Base-by-base conservation (phyloP, 148 eudicot species). In the Persicaria maculosa region DNA sequence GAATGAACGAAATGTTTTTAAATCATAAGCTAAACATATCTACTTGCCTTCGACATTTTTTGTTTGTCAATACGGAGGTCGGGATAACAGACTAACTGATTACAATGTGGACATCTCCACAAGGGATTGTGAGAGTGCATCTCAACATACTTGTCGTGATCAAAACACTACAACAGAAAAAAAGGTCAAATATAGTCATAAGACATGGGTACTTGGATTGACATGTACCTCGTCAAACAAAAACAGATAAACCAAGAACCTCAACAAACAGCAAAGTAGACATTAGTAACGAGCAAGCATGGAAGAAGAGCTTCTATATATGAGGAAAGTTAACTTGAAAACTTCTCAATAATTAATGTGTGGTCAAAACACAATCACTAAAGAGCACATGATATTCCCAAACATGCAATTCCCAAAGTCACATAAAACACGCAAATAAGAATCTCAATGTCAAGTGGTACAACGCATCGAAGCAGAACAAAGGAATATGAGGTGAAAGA, bases 21-120 rank as follows among this genome's bases (percentile, higher is more conserved):
- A 46, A 12, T 14, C 40, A 71, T 44, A 22, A 45, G 64, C 47
- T 69, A 50, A 73, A 25, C 62, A 65, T 19, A 77, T 55, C 61
- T 14, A 85, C 96, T 81, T 88, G 81, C 99, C 94, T 87, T 88
- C n/a, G 74, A 89, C 87, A 95, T 85, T 50, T 85, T 87, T n/a
- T n/a, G n/a, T 81, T 85, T 88, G 79, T 95, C 97, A 46, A 95
- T 78, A 72, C 97, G 88, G 31, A 92, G 80, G 73, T 90, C 99
- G 72, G 89, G 76, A 76, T 83, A 95, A 87, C 92, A 84, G 79
- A 89, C 86, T 72, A 83, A 74, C 84, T 90, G 97, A 74, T 86
- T 92, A 77, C 99, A 95, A 74, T 82, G 85, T 14, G 97, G 96
- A 77, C 99, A 95, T 62, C 92, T 90, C 99, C 99, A 95, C 17